Evolutionary conservation across 352 stramenopile genomes (phyloP).

Genomic region (Globisporangium canariense): DNA sequence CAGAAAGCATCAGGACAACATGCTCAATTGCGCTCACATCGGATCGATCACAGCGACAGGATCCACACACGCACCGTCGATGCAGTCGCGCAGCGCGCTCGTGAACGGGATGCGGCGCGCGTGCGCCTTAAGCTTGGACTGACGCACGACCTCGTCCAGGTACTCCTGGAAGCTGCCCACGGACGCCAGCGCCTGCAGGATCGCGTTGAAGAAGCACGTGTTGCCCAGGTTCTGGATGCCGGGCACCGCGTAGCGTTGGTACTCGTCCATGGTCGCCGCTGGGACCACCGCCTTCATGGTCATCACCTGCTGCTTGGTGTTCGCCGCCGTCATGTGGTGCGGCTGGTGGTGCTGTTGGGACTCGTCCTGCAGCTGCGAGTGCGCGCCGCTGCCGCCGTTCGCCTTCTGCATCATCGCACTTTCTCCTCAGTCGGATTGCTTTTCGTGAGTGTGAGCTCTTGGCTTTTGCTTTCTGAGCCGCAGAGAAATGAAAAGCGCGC

Average conservation of each 20-base stretch:
- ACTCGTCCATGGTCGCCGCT: constrained; percentile 5
- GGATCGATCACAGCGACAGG: background rate
- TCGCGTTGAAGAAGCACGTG: constrained; percentile 90
- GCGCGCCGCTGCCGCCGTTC: background rate
- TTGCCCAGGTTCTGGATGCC: constrained; percentile 90
- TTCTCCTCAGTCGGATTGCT: background rate
- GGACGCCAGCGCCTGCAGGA: constrained; percentile 79
- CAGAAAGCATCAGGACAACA: background rate
- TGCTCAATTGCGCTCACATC: background rate
- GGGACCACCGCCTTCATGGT: background rate
- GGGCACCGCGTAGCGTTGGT: constrained; percentile 32
- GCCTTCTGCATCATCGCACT: constrained; percentile 9
- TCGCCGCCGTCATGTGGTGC: background rate
- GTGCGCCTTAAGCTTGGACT: constrained; percentile 27
- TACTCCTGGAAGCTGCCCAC: constrained; percentile 70
- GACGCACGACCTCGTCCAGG: constrained; percentile 54
- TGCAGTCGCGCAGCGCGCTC: constrained; percentile 54
- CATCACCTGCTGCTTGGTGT: background rate
- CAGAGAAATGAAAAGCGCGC: constrained; percentile 8
- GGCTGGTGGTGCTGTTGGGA: constrained; percentile 1
- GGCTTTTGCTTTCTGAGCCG: constrained; percentile 4
- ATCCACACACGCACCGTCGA: constrained; percentile 41
- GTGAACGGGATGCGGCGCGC: constrained; percentile 58
- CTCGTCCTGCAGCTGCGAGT: constrained; percentile 1
- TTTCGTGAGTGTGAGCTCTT: constrained; percentile 2